A percentile compares a stretch with the other conserved stretches of the same genome.
phyloP scores from a whole-genome alignment of 192 early-diverging fungal genomes.

The Coemansia sp. region DNA sequence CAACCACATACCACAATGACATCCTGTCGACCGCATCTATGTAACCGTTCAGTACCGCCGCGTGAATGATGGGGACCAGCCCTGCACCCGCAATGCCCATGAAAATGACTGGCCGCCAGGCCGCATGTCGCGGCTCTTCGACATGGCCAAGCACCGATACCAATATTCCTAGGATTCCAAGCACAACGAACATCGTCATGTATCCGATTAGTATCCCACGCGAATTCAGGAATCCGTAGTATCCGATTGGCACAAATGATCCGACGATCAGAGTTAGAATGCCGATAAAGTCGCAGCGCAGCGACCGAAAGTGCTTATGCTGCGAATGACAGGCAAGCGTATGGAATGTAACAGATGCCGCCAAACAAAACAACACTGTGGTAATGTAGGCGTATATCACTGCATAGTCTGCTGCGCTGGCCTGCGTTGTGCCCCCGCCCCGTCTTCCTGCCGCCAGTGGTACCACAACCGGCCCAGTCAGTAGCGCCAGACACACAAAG shows the following conservation, averaged over 20 bases:
- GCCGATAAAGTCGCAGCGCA: conserved; percentile 88
- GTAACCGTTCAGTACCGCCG: conserved; percentile 66
- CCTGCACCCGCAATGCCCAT: conserved; percentile 73
- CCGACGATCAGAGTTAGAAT: conserved; percentile 79
- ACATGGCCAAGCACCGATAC: conserved; percentile 63
- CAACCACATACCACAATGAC: conserved; percentile 63
- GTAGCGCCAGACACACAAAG: conserved; percentile 57
- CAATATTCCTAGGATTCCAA: conserved; percentile 67
- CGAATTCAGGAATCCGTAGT: conserved; percentile 60
- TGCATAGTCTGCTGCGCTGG: conserved; percentile 58
- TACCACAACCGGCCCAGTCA: conserved; percentile 47
- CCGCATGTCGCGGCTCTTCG: conserved; percentile 69
- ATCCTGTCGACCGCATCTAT: conserved; percentile 52
- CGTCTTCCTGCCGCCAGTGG: conserved; percentile 12
- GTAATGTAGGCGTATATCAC: conserved; percentile 75
- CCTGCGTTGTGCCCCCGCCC: not conserved
- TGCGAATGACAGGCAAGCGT: conserved; percentile 79
- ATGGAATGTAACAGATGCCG: conserved; percentile 78
- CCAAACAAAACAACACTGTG: conserved; percentile 77
- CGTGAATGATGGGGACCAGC: conserved; percentile 77
- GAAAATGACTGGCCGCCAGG: conserved; percentile 76
- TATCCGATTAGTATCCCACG: conserved; percentile 57
- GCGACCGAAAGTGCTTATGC: conserved; percentile 35
- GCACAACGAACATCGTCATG: conserved; percentile 58
- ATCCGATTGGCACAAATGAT: conserved; percentile 52